phyloP scores from a whole-genome alignment of 257 asterid genomes.

The Ehretia macrophylla region DNA sequence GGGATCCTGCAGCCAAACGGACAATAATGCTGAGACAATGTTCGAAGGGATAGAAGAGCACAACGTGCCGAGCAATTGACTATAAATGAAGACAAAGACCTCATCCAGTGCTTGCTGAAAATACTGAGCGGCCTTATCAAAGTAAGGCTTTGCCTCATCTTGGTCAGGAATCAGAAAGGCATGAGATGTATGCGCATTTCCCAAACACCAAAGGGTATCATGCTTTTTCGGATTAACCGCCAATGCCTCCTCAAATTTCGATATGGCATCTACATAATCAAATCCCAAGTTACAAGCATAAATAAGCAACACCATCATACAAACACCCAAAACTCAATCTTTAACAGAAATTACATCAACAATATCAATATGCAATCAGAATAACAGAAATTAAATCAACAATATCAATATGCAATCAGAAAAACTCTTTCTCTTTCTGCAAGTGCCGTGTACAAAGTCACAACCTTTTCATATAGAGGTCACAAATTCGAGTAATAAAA shows the following conservation, averaged over 20 bases:
- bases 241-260: constrained; percentile 82
- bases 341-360: no score
- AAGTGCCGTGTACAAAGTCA: no score
- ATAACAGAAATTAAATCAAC: no score
- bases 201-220: constrained; percentile 82
- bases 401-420: no score
- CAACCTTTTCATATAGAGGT: no score
- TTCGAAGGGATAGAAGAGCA: background rate
- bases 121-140: constrained; percentile 53
- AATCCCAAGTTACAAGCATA: constrained; percentile 2
- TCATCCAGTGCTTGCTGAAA: constrained; percentile 65
- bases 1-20: constrained; percentile 58
- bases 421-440: no score
- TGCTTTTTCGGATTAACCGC: constrained; percentile 58
- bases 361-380: no score
- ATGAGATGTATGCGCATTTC: constrained; percentile 77
- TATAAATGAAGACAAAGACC: constrained; percentile 34
- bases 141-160: constrained; percentile 55
- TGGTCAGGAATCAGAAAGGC: constrained; percentile 67
- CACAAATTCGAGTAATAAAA: no score
- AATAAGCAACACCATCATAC: background rate
- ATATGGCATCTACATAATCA: constrained; percentile 53
- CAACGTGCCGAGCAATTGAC: background rate
- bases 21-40: background rate
- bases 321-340: no score